Base-by-base conservation (phyloP, 192 early-diverging fungal genomes). In the Chytriomyces hyalinus region DNA sequence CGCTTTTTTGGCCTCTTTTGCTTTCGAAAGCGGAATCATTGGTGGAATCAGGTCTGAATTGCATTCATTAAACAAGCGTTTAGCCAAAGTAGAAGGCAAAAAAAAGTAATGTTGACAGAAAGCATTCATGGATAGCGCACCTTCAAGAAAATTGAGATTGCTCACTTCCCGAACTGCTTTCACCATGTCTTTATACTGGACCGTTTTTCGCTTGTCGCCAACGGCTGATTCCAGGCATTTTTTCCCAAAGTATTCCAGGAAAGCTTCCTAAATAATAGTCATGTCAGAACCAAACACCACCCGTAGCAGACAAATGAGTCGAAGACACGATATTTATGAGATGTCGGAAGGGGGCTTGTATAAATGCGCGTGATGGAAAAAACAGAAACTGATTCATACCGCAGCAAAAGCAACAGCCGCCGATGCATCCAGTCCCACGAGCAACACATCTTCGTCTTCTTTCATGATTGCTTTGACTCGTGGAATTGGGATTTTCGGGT, bases 391-490 rank as follows among this genome's bases (percentile, higher is more conserved):
- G n/a, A 71, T 36, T 36, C 36, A 36, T 36, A 36, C 69, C 48
- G 69, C 71, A 15, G 71, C 71, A 45, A 73, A 73, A 15, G 24
- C 71, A 13, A 73, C 10, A 9, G 71, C 71, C 8, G 60, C 62
- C 10, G 60, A 17, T n/a, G 59, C 53, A 44, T 73, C 71, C 17
- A 62, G 24, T 22, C 59, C 71, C 6, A 45, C 60, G 6, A 73
- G 8, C 59, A 62, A 26, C 26, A 73, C 60, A 44, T 73, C 71
- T 47, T 73, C 71, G 61, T 73, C 71, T 26, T 73, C 71, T 45
- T 73, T 73, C 71, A 73, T 73, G 71, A 73, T 73, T 13, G 71
- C 71, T 61, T 73, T 73, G 10, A 73, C 71, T 6, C 71, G 71
- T 15, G 71, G 60, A 45, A 73, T 61, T 9, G 71, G 71, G 28